phyloP scores from a whole-genome alignment of 305 asterid species.

The Caryopteris hybrid region DNA sequence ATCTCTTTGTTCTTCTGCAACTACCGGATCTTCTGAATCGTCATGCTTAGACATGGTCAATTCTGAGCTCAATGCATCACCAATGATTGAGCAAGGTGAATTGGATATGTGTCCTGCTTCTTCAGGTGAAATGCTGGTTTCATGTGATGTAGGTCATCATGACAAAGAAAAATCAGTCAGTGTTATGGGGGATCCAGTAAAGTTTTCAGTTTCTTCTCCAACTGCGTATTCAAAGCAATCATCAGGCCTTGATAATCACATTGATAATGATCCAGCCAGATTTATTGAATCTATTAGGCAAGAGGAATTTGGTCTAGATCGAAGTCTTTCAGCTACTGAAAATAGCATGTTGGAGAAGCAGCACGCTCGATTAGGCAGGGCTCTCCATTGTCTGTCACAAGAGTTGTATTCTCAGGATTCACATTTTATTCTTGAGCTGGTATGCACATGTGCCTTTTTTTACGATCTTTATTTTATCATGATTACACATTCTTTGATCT shows the following conservation, averaged over 20 bases:
- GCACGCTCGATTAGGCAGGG: constrained; percentile 97
- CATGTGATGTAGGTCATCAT: constrained; percentile 22
- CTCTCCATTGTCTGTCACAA: constrained; percentile 94
- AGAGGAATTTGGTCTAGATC: constrained; percentile 88
- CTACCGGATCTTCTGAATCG: constrained; percentile 32
- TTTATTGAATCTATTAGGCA: constrained; percentile 70
- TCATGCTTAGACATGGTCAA: constrained; percentile 34
- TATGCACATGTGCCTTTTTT: constrained; percentile 24
- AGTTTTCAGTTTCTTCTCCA: constrained; percentile 20
- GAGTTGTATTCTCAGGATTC: constrained; percentile 98
- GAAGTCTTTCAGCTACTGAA: constrained; percentile 52
- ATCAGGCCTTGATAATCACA: constrained; percentile 20
- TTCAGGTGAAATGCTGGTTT: constrained; percentile 21
- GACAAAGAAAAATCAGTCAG: constrained; percentile 22
- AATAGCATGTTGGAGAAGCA: constrained; percentile 81
- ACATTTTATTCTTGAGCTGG: constrained; percentile 96
- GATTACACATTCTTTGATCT: constrained; percentile 2
- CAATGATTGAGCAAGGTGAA: constrained; percentile 27
- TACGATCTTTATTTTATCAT: constrained; percentile 7
- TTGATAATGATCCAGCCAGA: constrained; percentile 37
- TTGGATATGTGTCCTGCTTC: constrained; percentile 19
- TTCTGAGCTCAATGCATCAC: constrained; percentile 24
- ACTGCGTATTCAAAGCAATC: constrained; percentile 15
- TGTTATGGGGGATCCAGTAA: constrained; percentile 23
- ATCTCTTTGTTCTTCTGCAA: constrained; percentile 34